Evolutionary conservation across 129 eudicot species (phyloP).

Genomic region (Silybum marianum): DNA sequence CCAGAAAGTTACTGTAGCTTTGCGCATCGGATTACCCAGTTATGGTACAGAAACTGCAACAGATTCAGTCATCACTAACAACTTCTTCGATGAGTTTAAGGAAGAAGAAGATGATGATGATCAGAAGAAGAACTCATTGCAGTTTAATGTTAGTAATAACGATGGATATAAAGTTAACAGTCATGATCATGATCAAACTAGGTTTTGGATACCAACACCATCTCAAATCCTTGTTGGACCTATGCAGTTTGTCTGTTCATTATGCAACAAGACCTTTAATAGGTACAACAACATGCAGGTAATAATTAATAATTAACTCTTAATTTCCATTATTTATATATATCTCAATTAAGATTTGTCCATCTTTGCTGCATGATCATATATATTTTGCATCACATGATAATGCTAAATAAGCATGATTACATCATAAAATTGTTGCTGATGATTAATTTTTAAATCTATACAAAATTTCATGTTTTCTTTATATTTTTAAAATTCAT

Average conservation of each 20-base stretch:
- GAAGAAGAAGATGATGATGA: conserved; percentile 42
- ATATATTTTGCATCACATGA: neutral
- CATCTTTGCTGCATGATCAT: neutral
- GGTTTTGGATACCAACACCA: conserved; percentile 96
- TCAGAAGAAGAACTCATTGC: conserved; percentile 23
- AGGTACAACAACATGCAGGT: conserved; percentile 99
- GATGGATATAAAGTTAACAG: conserved; percentile 26
- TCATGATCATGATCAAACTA: conserved; percentile 36
- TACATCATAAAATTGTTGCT: neutral
- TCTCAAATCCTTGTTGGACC: conserved; percentile 96
- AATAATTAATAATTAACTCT: neutral
- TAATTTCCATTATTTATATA: neutral
- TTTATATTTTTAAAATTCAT: neutral
- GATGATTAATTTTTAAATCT: neutral
- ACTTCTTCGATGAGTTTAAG: conserved; percentile 32
- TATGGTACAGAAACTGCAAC: conserved; percentile 4
- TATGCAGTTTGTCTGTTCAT: conserved; percentile 87
- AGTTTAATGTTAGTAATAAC: conserved; percentile 7
- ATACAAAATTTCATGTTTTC: neutral
- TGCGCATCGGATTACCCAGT: conserved; percentile 85
- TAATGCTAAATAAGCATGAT: neutral
- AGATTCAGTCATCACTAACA: conserved; percentile 19
- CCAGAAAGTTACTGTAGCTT: conserved; percentile 54
- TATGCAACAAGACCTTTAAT: conserved; percentile 92
- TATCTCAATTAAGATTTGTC: neutral